Evolutionary conservation across 371 early-diverging fungal genomes (phyloP).

Genomic region (Lichtheimia ramosa): DNA sequence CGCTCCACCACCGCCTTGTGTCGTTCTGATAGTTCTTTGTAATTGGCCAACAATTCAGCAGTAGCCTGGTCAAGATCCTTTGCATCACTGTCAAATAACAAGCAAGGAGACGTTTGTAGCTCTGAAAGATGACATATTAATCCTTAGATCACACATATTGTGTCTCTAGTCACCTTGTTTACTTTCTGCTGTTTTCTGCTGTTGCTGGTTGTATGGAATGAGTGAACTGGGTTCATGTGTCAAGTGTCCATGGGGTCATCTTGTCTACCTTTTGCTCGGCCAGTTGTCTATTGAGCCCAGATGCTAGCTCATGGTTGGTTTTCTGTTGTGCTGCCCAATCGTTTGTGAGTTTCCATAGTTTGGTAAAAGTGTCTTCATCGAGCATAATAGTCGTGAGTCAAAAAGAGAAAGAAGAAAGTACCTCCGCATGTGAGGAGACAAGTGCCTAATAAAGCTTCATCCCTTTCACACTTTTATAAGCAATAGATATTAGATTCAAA

Average conservation of each 20-base stretch:
- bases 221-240: neutral
- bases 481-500: no score
- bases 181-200: constrained; percentile 14
- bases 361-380: constrained; percentile 37
- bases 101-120: neutral
- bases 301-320: constrained; percentile 31
- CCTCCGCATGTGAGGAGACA: neutral
- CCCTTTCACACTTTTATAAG: no score
- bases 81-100: neutral
- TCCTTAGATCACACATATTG: constrained; percentile 1
- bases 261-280: constrained; percentile 30
- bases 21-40: constrained; percentile 12
- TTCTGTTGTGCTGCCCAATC: constrained; percentile 33
- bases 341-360: constrained; percentile 29
- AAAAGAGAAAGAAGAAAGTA: constrained; percentile 5
- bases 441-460: no score
- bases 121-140: neutral
- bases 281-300: constrained; percentile 18
- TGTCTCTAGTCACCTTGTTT: constrained; percentile 4
- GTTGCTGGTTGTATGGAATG: neutral
- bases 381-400: constrained; percentile 14
- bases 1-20: constrained; percentile 11
- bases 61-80: constrained; percentile 4
- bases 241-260: neutral
- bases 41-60: constrained; percentile 8